Evolutionary conservation across 331 rosid species (phyloP).

Genomic region (Spiraea crenata): DNA sequence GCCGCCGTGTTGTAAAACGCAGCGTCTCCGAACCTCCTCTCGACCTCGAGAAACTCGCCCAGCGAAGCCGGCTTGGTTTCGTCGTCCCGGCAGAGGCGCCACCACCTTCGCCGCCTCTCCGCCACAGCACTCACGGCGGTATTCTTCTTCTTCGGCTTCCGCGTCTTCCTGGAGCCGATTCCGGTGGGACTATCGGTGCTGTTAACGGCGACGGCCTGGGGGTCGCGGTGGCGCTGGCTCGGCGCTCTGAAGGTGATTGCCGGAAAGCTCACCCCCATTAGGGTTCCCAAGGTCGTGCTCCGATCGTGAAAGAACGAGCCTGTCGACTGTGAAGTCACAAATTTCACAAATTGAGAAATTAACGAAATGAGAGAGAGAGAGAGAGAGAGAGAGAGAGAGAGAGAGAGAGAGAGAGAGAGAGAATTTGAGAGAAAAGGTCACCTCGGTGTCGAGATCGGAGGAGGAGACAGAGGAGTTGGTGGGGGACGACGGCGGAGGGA

Average conservation of each 20-base stretch:
- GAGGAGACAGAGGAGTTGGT: constrained; percentile 88
- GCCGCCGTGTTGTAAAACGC: constrained; percentile 78
- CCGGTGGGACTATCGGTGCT: not conserved
- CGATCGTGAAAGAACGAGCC: constrained; percentile 97
- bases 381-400: too few relatives aligned
- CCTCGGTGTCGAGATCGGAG: constrained; percentile 99
- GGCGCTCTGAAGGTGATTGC: constrained; percentile 82
- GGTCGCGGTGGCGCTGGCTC: constrained; percentile 61
- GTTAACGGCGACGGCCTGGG: constrained; percentile 29
- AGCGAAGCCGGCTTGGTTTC: constrained; percentile 71
- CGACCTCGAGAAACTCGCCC: constrained; percentile 90
- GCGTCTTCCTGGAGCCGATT: constrained; percentile 24
- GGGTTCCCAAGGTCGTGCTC: constrained; percentile 89
- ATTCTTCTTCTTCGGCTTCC: constrained; percentile 50
- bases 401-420: too few relatives aligned
- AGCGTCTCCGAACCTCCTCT: constrained; percentile 80
- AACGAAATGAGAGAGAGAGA: not conserved
- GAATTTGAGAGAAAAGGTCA: constrained; percentile 17
- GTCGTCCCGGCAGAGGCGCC: constrained; percentile 82
- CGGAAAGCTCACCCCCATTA: constrained; percentile 96
- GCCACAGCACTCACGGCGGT: constrained; percentile 33
- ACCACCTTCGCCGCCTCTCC: constrained; percentile 77
- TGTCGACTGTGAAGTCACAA: constrained; percentile 54
- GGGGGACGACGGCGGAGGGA: constrained; percentile 90
- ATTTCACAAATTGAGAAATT: not conserved